A percentile compares a stretch with the other conserved stretches of the same genome.
Conservation (phyloP, 139 green algal species). For the Desmodesmus armatus region DNA sequence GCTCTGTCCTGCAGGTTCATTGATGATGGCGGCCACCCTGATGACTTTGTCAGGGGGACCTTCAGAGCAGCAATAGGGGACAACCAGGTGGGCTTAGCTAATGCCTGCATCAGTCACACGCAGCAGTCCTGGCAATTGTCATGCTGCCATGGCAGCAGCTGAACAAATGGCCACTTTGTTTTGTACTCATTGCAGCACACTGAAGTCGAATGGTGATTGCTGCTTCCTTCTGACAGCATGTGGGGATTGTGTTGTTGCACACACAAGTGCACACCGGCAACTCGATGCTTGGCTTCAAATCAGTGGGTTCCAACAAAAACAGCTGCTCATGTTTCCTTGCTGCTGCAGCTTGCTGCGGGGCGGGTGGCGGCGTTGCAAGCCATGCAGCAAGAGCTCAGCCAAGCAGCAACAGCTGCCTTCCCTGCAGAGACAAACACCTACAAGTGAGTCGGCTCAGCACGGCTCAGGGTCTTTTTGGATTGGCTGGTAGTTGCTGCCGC, state of each 20-base stretch:
- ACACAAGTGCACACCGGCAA: neutral
- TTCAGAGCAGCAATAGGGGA: slow-evolving; percentile 25
- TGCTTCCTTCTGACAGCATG: neutral
- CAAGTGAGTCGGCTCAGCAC: too few relatives aligned
- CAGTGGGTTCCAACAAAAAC: neutral
- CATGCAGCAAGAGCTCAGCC: neutral
- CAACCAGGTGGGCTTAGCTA: slow-evolving; percentile 46
- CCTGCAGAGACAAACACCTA: neutral
- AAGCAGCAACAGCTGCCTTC: neutral
- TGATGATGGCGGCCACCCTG: slow-evolving; percentile 56
- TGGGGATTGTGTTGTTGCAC: neutral
- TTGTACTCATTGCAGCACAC: neutral
- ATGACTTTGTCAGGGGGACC: slow-evolving; percentile 34
- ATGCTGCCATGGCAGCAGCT: neutral
- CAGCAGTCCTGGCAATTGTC: neutral
- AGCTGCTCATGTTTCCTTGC: too few relatives aligned
- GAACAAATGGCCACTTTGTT: neutral
- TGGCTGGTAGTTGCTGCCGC: too few relatives aligned
- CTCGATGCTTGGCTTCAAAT: neutral
- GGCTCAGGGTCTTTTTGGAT: too few relatives aligned
- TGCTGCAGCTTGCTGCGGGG: neutral
- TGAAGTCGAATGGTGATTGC: neutral
- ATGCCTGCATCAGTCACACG: neutral
- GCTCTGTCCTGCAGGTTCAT: slow-evolving; percentile 41
- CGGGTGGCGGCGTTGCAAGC: neutral